Evolutionary conservation across 1,284 basidiomycete species (phyloP).

Genomic region (Sanguinoderma infundibulare): DNA sequence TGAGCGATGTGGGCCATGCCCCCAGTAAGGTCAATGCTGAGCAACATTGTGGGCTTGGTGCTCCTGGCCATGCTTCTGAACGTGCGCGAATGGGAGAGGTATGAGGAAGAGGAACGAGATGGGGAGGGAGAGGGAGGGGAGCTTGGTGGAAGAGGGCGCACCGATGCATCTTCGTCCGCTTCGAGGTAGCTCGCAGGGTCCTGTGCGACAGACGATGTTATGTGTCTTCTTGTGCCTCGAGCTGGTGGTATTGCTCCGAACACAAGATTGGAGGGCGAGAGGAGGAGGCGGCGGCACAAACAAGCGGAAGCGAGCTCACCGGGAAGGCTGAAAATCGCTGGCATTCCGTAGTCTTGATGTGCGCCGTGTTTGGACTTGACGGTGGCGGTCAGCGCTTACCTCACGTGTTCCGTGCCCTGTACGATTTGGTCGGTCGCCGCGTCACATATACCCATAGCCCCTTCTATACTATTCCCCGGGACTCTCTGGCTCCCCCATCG

Average conservation of each 20-base stretch:
- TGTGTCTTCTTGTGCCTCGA: conserved; percentile 28
- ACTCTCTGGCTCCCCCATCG: too few relatives aligned
- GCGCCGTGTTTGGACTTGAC: too few relatives aligned
- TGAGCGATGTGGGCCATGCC: conserved; percentile 93
- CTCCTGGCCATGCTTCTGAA: conserved; percentile 84
- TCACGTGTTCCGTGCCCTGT: too few relatives aligned
- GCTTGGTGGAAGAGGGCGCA: conserved; percentile 86
- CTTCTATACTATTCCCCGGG: too few relatives aligned
- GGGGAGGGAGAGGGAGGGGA: conserved; percentile 84
- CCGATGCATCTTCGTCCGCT: conserved; percentile 89
- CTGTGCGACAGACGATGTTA: conserved; percentile 50
- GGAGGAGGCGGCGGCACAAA: conserved; percentile 33
- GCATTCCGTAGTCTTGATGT: too few relatives aligned
- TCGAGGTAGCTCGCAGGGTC: conserved; percentile 71
- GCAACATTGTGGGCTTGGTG: conserved; percentile 93
- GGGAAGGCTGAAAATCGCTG: too few relatives aligned
- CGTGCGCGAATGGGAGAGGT: conserved; percentile 78
- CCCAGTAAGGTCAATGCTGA: conserved; percentile 84
- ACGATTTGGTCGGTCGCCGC: too few relatives aligned
- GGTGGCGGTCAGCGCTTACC: too few relatives aligned
- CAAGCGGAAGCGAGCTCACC: too few relatives aligned
- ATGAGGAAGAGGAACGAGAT: conserved; percentile 78
- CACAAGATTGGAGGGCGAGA: conserved; percentile 22
- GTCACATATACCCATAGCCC: too few relatives aligned
- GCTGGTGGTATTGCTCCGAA: conserved; percentile 22